These are phyloP conservation scores for Favolaschia claudopus DNA, from an alignment of 768 basidiomycete species.

Conservation along the genomic window DNA sequence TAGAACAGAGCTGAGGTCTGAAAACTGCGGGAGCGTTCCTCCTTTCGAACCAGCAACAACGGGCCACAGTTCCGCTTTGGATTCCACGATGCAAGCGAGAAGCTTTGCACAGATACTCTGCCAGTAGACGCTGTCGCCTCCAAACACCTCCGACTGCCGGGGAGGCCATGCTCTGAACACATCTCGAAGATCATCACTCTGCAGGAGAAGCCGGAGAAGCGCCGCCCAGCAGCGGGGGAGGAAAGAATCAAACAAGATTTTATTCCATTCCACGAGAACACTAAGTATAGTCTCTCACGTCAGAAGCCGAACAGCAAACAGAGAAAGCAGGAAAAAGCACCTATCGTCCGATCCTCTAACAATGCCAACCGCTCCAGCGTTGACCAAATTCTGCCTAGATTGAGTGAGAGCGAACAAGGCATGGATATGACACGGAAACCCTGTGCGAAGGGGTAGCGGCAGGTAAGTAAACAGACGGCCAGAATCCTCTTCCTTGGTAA, in stretches of 20 bases:
- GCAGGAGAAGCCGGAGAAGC: conserved; percentile 41
- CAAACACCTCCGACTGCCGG: conserved; percentile 34
- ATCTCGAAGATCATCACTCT: conserved; percentile 28
- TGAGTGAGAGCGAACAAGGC: conserved; percentile 54
- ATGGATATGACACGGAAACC: conserved; percentile 55
- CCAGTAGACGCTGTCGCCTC: conserved; percentile 52
- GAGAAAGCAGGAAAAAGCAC: no score
- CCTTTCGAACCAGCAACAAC: conserved; percentile 22
- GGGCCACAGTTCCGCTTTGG: conserved; percentile 45
- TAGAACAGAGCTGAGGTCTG: conserved; percentile 28
- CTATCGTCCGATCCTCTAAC: conserved; percentile 47
- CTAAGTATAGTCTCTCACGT: conserved; percentile 32
- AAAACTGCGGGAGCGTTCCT: conserved; percentile 12
- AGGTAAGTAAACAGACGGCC: conserved; percentile 59
- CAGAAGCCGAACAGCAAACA: not conserved
- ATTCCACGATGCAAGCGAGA: conserved; percentile 34
- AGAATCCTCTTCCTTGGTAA: not conserved
- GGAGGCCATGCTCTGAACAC: conserved; percentile 53
- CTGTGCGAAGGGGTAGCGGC: conserved; percentile 54
- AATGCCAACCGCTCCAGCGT: conserved; percentile 47
- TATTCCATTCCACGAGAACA: conserved; percentile 56
- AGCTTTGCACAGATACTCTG: conserved; percentile 39
- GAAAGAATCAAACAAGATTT: conserved; percentile 49
- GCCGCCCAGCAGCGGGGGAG: conserved; percentile 54
- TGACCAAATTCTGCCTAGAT: conserved; percentile 53